Evolutionary conservation across 2,329 filamentous ascomycete species (phyloP).

Genomic region (Colletotrichum echinochloae): DNA sequence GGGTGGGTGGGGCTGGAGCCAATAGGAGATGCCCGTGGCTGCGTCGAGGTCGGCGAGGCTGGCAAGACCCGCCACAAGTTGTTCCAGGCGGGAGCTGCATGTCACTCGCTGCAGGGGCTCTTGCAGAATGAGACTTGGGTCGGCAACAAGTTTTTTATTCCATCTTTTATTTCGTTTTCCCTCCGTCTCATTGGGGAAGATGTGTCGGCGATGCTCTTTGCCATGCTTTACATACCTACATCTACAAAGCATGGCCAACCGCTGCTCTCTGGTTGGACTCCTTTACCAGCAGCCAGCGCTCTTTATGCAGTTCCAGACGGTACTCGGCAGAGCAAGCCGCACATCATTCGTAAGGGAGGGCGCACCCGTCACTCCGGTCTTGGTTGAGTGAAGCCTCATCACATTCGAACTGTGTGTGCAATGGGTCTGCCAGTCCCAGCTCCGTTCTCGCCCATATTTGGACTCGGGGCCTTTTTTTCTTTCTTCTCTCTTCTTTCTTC

Average conservation of each 20-base stretch:
- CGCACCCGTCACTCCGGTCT: background rate
- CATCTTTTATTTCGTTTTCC: background rate
- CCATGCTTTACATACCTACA: too few relatives aligned
- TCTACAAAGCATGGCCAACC: background rate
- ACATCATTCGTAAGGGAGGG: background rate
- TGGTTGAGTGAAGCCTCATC: background rate
- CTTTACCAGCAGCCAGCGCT: background rate
- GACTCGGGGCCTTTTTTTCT: background rate
- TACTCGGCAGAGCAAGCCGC: background rate
- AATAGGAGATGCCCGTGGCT: conserved; percentile 19
- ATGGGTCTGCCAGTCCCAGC: background rate
- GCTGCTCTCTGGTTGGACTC: too few relatives aligned
- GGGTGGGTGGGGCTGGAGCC: conserved; percentile 20
- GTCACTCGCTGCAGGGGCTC: conserved; percentile 18
- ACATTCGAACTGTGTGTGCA: background rate
- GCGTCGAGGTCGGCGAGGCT: conserved; percentile 17
- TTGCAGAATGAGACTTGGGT: conserved; percentile 7
- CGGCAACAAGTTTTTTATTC: background rate
- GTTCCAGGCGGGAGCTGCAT: conserved; percentile 9
- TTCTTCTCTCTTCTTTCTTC: too few relatives aligned
- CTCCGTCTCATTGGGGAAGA: background rate
- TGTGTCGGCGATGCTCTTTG: background rate
- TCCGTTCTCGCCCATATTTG: too few relatives aligned
- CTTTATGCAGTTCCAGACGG: background rate
- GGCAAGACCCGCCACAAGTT: background rate